Evolutionary conservation across 2,329 filamentous ascomycete species (phyloP).

Genomic region (Trichophaea hybrida): DNA sequence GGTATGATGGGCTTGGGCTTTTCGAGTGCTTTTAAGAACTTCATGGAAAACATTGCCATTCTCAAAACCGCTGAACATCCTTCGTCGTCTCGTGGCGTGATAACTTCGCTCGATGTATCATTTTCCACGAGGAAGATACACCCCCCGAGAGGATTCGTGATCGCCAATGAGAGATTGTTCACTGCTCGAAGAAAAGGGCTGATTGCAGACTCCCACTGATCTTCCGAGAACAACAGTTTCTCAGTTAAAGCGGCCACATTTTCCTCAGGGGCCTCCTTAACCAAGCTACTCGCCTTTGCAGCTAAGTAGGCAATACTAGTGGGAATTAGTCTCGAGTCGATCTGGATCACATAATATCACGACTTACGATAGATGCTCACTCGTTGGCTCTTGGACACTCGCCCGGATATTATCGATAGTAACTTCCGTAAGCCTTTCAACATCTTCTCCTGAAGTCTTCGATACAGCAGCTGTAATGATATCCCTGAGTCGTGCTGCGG

Average conservation of each 20-base stretch:
- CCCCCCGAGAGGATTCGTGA: slow-evolving; percentile 60
- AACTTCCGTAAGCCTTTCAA: slow-evolving; percentile 28
- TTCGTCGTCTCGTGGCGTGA: slow-evolving; percentile 1
- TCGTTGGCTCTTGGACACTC: slow-evolving; percentile 32
- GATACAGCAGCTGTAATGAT: neutral
- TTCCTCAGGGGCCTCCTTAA: slow-evolving; percentile 5
- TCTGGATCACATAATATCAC: neutral
- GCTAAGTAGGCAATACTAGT: slow-evolving; percentile 12
- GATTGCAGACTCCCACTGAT: slow-evolving; percentile 21
- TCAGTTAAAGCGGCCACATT: slow-evolving; percentile 5
- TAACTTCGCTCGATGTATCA: neutral
- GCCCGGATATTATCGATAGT: slow-evolving; percentile 28
- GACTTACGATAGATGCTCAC: slow-evolving; percentile 31
- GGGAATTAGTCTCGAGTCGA: neutral
- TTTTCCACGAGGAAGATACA: slow-evolving; percentile 47
- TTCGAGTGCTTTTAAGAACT: slow-evolving; percentile 30
- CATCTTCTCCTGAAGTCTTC: slow-evolving; percentile 1
- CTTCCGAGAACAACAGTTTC: slow-evolving; percentile 19
- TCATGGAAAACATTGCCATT: slow-evolving; percentile 17
- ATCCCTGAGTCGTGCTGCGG: neutral
- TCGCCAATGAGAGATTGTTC: slow-evolving; percentile 48
- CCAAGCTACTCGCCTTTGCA: slow-evolving; percentile 9
- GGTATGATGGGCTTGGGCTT: slow-evolving; percentile 29
- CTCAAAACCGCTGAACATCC: slow-evolving; percentile 11
- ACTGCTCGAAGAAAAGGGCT: slow-evolving; percentile 13